Evolutionary conservation across 768 basidiomycete species (phyloP).

Genomic region (Hydnomerulius pinastri): DNA sequence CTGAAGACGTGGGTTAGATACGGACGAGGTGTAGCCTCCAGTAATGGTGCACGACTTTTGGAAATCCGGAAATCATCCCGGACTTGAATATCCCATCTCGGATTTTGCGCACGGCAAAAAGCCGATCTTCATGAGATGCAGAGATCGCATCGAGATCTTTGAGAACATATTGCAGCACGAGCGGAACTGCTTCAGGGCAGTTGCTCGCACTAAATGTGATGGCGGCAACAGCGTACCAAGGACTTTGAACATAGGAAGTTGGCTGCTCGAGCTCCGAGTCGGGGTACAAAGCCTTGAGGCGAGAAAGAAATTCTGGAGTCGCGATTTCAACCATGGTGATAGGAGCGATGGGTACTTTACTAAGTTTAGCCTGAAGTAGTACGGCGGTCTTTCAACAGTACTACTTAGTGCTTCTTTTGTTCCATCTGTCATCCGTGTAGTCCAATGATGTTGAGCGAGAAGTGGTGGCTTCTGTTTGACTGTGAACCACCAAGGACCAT

Average conservation of each 20-base stretch:
- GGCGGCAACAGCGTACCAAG: conserved; percentile 63
- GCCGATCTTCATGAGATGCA: conserved; percentile 35
- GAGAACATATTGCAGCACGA: conserved; percentile 52
- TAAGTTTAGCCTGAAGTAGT: no score
- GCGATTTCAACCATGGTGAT: conserved; percentile 34
- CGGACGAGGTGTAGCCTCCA: neutral
- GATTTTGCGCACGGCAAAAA: conserved; percentile 52
- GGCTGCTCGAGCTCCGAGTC: no score
- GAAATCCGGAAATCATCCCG: conserved; percentile 57
- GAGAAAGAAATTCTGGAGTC: conserved; percentile 43
- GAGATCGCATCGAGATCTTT: conserved; percentile 40
- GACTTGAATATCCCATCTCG: conserved; percentile 65
- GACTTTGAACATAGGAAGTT: conserved; percentile 34
- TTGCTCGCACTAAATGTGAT: conserved; percentile 63
- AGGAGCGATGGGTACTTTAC: no score
- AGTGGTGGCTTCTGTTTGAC: no score
- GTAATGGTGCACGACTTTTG: conserved; percentile 43
- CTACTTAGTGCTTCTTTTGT: neutral
- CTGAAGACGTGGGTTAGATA: conserved; percentile 30
- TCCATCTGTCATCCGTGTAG: neutral
- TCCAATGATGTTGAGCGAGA: neutral
- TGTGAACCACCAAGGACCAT: no score
- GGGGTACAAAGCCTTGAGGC: conserved; percentile 50
- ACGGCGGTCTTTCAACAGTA: neutral
- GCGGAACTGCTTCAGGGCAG: conserved; percentile 55